Base-by-base conservation (phyloP, 345 rosid genomes). In the Salix viminalis region DNA sequence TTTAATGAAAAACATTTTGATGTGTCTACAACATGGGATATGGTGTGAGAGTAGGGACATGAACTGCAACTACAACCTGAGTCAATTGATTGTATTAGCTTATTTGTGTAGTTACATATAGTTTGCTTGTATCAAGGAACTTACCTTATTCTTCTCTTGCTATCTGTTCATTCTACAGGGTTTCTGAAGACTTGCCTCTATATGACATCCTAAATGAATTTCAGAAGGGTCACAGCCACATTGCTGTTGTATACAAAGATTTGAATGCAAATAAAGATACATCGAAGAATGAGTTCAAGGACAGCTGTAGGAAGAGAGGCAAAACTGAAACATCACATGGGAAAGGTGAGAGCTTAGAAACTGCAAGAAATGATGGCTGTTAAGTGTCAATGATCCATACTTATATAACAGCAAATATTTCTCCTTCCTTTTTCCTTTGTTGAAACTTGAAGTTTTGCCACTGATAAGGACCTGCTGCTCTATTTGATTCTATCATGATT, bases 181-280 rank as follows among this genome's bases (percentile, higher is more conserved):
- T 95, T 71, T 86, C 94, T 18, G 99, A 86, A 75, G 85, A 90
- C 78, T 88, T 93, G 91, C 99, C 97, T 41, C 79, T 95, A 24
- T 93, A 95, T 69, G 97, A 95, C 81, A 93, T 95, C 80, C 90
- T 95, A 66, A 95, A 95, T 74, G 96, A 91, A 85, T 95, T 95
- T 68, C 99, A 95, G 86, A 93, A 95, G 81, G 97, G 99, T 65
- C 99, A 95, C 82, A 95, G 97, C 84, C 99, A 95, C 84, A 87
- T 95, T 79, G 97, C 97, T 42, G 97, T 88, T 65, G 99, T 95
- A 44, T 95, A 89, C 69, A 95, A 85, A 84, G 92, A 93, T 84
- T 76, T 86, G 65, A 90, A 84, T 58, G 80, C 73, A 79, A 83
- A 79, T 44, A 82, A 79, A 69, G 87, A 78, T 48, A 70, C 82